These are phyloP conservation scores for Exophiala xenobiotica DNA, from an alignment of 2,329 filamentous ascomycete genomes.

Conservation along the genomic window DNA sequence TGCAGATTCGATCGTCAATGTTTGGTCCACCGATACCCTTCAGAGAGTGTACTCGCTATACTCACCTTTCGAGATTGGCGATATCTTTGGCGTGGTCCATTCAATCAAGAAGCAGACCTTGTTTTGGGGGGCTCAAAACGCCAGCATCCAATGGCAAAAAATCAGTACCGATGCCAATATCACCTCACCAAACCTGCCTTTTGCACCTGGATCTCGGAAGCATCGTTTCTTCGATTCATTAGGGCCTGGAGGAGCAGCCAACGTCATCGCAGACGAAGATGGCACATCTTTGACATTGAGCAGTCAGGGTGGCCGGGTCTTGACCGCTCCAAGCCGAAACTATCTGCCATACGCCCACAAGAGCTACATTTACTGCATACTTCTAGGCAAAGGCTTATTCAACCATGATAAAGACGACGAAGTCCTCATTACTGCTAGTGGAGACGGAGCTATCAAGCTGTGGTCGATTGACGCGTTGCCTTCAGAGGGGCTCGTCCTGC, in stretches of 20 bases:
- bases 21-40: constrained; percentile 78
- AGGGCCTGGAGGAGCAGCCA: constrained; percentile 76
- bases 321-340: constrained; percentile 79
- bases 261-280: constrained; percentile 41
- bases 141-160: constrained; percentile 64
- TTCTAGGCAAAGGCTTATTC: constrained; percentile 72
- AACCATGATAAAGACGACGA: constrained; percentile 70
- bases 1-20: constrained; percentile 89
- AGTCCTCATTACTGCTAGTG: constrained; percentile 83
- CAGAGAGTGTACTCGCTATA: constrained; percentile 83
- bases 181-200: constrained; percentile 61
- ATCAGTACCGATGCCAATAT: constrained; percentile 63
- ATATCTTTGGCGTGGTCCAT: constrained; percentile 93
- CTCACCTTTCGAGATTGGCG: constrained; percentile 89
- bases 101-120: constrained; percentile 75
- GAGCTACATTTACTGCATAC: constrained; percentile 96
- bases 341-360: constrained; percentile 89
- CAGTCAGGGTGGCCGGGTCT: constrained; percentile 60
- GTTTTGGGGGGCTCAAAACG: constrained; percentile 88
- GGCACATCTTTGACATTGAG: constrained; percentile 51
- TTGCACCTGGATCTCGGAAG: constrained; percentile 70
- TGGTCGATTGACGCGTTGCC: constrained; percentile 57
- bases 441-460: constrained; percentile 91
- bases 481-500: constrained; percentile 63
- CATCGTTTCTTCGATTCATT: constrained; percentile 88